These are phyloP conservation scores for Talaromyces trachyspermus DNA, from an alignment of 495 filamentous ascomycete species.

Conservation along the genomic window DNA sequence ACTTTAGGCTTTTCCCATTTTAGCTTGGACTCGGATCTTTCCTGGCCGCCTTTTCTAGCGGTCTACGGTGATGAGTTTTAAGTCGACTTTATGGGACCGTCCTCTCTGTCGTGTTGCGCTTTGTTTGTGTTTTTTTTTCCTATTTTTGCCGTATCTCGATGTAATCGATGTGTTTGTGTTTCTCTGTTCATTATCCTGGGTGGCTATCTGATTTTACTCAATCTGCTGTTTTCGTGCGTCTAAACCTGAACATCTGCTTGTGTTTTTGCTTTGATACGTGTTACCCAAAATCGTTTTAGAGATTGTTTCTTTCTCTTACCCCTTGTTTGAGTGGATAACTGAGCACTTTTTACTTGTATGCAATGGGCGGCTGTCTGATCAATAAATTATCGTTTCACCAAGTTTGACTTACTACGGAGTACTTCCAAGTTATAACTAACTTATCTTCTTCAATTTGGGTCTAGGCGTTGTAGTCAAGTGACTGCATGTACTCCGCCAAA, in stretches of 20 bases:
- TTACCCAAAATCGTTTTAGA: no score
- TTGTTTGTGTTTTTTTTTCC: constrained; percentile 4
- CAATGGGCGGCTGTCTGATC: constrained; percentile 44
- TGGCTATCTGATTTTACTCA: constrained; percentile 20
- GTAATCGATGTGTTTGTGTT: constrained; percentile 14
- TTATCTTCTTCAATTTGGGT: no score
- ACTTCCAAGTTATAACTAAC: no score
- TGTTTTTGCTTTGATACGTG: constrained; percentile 20
- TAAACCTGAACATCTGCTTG: constrained; percentile 3
- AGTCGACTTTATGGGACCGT: no score
- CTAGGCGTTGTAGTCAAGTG: no score
- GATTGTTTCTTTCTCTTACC: constrained; percentile 19
- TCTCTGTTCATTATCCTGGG: constrained; percentile 26
- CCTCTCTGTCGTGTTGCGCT: constrained; percentile 4
- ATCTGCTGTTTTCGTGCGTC: constrained; percentile 5
- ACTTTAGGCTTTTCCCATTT: no score
- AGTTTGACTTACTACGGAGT: constrained; percentile 13
- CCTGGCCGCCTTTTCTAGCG: not conserved
- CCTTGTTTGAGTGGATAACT: constrained; percentile 28
- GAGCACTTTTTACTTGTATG: constrained; percentile 15
- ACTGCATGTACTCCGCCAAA: no score
- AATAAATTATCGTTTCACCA: constrained; percentile 17
- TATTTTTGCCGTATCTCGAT: constrained; percentile 11
- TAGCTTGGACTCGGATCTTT: not conserved
- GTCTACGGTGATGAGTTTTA: not conserved